Evolutionary conservation across 2,329 filamentous ascomycete genomes (phyloP), one percentile per base, ranked within the genome.

Genomic region (Fusarium transvaalense): DNA sequence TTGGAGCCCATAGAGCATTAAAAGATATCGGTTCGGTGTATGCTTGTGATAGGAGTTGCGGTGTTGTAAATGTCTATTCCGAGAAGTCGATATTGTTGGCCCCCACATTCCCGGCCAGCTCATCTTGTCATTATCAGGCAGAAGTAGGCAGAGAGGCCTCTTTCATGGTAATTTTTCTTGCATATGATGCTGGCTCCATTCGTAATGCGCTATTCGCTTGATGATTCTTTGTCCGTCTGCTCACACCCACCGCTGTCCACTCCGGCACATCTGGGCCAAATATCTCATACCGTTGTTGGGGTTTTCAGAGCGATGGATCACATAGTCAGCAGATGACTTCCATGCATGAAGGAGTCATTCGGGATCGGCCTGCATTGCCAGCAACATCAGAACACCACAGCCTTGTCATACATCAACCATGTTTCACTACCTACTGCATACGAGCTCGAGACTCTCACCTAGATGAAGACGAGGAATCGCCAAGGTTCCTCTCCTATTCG

Each of bases 271-370:
- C 55, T 67, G 39, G 31, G 41, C 32, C 52, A 61, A 56, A 53
- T 39, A 60, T 50, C 61, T 66, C 63, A 56, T 60, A 29, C 57
- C 42, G 42, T 55, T 57, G 35, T 58, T 57, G 43, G 46, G 53
- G 58, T 59, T 57, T 61, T 50, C 41, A 57, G 42, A 63, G 53
- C 55, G 52, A 68, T 58, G 47, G 71, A 64, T 56, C 58, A 61
- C 62, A 63, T 62, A 64, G 70, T 72, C 71, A 74, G 70, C 70
- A 66, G 72, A 70, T 58, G 50, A 53, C 55, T 56, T 60, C 51
- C 61, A 71, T 63, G 72, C 68, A 71, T 54, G 62, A 56, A 61
- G 62, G 71, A 74, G 72, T 74, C 71, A 74, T 73, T 71, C 68
- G 61, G 63, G 38, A 69, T 65, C 69, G 56, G 41, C 62, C 64